Conservation (phyloP, 2,329 filamentous ascomycete species). For the Diaporthe nobilis region DNA sequence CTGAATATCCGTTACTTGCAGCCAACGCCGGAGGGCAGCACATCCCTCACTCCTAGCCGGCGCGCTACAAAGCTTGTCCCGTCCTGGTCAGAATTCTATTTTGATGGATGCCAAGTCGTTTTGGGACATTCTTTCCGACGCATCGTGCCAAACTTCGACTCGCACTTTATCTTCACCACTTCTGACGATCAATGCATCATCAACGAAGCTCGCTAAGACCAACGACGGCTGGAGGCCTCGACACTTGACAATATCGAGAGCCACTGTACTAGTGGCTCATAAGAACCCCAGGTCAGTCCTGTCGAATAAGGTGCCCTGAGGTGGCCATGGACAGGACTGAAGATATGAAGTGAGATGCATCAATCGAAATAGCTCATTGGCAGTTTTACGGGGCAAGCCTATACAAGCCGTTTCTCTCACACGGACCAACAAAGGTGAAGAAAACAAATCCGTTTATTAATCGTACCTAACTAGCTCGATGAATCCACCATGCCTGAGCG, state of each 20-base stretch:
- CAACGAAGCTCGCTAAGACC: neutral
- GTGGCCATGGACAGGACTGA: too few relatives aligned
- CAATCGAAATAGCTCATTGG: too few relatives aligned
- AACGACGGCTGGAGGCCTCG: neutral
- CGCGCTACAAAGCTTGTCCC: neutral
- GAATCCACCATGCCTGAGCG: neutral
- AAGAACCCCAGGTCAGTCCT: too few relatives aligned
- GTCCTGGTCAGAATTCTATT: neutral
- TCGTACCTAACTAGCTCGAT: neutral
- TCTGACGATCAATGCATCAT: too few relatives aligned
- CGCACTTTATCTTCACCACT: neutral
- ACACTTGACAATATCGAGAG: too few relatives aligned
- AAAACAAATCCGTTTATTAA: neutral
- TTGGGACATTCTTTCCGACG: neutral
- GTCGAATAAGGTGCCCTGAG: too few relatives aligned
- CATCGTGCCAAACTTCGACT: neutral
- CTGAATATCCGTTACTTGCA: neutral
- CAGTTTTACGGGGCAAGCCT: too few relatives aligned
- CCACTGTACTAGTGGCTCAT: too few relatives aligned
- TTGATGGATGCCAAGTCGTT: neutral
- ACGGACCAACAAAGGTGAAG: neutral
- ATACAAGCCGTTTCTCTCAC: too few relatives aligned
- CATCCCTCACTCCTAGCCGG: neutral
- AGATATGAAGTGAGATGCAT: too few relatives aligned
- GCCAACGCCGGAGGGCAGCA: neutral